Percentiles rank a stretch among this genome's conserved stretches.
phyloP scores from a whole-genome alignment of 2,329 filamentous ascomycete genomes.

The Aurifilum marmelostoma region DNA sequence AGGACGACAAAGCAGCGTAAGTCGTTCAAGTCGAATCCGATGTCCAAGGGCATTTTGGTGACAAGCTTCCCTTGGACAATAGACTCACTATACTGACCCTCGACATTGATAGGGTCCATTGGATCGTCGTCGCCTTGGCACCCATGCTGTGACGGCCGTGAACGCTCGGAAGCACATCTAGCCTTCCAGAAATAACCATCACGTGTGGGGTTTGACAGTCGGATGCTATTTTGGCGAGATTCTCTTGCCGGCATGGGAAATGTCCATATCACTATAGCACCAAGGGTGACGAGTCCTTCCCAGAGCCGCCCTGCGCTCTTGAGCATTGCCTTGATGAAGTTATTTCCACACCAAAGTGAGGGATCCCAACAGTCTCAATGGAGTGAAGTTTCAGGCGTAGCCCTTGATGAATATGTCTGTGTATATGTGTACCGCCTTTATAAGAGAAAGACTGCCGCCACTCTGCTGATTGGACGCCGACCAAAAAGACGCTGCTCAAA shows the following conservation, averaged over 20 bases:
- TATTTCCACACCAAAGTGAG: not conserved
- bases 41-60: not conserved
- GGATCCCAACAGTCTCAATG: not conserved
- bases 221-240: not conserved
- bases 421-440: not conserved
- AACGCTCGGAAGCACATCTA: not conserved
- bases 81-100: not conserved
- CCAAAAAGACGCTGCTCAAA: not conserved
- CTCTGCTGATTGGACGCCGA: not conserved
- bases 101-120: slow-evolving; percentile 2
- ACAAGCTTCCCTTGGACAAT: not conserved
- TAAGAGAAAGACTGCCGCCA: not conserved
- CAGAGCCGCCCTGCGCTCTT: not conserved
- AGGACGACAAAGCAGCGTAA: slow-evolving; percentile 31
- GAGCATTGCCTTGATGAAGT: not conserved
- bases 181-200: not conserved
- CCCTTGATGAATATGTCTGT: not conserved
- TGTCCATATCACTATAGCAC: not conserved
- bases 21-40: not conserved
- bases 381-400: not conserved
- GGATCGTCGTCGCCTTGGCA: slow-evolving; percentile 24
- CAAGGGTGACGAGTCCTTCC: not conserved
- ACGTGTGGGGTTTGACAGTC: not conserved
- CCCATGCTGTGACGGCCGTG: slow-evolving; percentile 1
- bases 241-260: not conserved